Conservation (phyloP, 352 stramenopile species). For the Phytophthora pistaciae region DNA sequence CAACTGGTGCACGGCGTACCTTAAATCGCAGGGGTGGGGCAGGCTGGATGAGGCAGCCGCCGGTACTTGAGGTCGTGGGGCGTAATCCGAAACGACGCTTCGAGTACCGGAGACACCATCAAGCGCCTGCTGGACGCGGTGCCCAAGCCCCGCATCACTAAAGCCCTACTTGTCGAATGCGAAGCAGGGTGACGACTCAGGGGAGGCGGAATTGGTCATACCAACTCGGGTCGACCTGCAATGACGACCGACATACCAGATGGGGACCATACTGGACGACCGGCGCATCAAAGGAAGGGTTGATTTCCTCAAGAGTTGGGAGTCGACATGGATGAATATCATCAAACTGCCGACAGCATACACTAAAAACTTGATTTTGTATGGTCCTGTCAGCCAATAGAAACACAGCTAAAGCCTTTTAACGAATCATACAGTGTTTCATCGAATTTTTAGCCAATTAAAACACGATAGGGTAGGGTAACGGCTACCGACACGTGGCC, state of each 20-base stretch:
- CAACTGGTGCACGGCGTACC: not conserved
- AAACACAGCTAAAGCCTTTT: not conserved
- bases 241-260: constrained; percentile 5
- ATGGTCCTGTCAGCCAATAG: not conserved
- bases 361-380: not conserved
- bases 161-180: constrained; percentile 2
- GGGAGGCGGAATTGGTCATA: constrained; percentile 1
- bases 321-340: not conserved
- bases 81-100: too few species aligned
- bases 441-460: not conserved
- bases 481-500: not conserved
- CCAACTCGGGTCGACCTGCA: not conserved
- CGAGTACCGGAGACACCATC: not conserved
- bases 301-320: not conserved
- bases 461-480: not conserved
- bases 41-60: constrained; percentile 5
- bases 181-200: not conserved
- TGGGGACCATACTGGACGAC: not conserved
- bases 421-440: not conserved
- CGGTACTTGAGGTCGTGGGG: constrained; percentile 11
- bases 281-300: not conserved
- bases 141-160: constrained; percentile 3
- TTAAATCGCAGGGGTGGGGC: not conserved
- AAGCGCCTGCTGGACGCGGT: not conserved
- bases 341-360: not conserved